phyloP scores from a whole-genome alignment of 768 basidiomycete genomes.

The Lactarius indigo region DNA sequence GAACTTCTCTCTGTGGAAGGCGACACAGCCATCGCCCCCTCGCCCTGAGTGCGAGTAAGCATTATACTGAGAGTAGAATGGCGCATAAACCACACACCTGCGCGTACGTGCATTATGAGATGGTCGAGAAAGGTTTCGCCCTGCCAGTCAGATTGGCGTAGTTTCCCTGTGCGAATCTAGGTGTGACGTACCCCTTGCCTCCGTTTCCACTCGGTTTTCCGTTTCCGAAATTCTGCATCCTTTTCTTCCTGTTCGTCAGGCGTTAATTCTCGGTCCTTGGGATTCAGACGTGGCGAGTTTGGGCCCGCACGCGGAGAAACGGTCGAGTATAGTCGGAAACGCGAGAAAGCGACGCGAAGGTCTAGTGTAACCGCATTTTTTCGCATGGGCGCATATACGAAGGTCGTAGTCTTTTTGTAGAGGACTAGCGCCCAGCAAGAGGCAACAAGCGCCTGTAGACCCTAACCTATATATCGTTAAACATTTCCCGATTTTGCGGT shows the following conservation, averaged over 20 bases:
- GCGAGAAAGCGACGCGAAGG: neutral
- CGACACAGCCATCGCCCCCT: conserved; percentile 89
- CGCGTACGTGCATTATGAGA: conserved; percentile 72
- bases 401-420: neutral
- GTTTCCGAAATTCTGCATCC: conserved; percentile 37
- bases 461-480: no score
- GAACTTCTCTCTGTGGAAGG: conserved; percentile 90
- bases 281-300: neutral
- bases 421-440: neutral
- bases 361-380: neutral
- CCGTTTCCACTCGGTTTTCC: conserved; percentile 73
- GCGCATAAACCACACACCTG: conserved; percentile 42
- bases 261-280: neutral
- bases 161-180: neutral
- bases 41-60: conserved; percentile 48
- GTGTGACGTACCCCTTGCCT: conserved; percentile 54
- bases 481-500: no score
- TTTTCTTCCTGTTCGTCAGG: neutral
- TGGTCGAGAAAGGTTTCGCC: conserved; percentile 81
- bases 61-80: neutral
- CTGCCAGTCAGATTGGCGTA: conserved; percentile 37
- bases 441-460: no score
- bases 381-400: neutral
- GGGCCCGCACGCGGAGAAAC: neutral
- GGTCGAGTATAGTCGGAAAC: conserved; percentile 14